These are phyloP conservation scores for Trametes versicolor DNA, from an alignment of 1,284 basidiomycete genomes.

Conservation along the genomic window DNA sequence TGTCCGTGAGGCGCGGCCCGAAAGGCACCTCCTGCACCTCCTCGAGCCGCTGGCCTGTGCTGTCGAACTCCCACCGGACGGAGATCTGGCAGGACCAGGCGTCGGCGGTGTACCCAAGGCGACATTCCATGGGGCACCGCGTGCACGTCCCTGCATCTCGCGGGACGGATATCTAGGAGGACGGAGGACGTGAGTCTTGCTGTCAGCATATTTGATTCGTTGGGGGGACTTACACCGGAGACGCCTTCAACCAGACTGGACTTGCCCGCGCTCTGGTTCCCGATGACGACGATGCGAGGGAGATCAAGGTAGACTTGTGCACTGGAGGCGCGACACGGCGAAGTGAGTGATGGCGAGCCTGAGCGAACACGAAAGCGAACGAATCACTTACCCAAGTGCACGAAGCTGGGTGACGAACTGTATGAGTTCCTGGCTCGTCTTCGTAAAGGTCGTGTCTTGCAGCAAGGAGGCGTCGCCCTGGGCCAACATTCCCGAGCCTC, in stretches of 20 bases:
- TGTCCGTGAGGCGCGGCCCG: conserved; percentile 47
- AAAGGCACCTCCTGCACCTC: conserved; percentile 49
- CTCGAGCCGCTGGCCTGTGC: conserved; percentile 32
- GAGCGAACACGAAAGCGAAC: background rate
- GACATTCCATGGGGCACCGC: conserved; percentile 43
- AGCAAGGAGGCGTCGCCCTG: conserved; percentile 7
- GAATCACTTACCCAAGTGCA: conserved; percentile 11
- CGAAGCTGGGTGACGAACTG: conserved; percentile 20
- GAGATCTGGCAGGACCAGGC: conserved; percentile 47
- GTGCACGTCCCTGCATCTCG: conserved; percentile 39
- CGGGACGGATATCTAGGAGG: conserved; percentile 35
- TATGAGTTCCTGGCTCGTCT: conserved; percentile 26
- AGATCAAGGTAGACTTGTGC: conserved; percentile 41
- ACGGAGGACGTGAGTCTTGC: background rate
- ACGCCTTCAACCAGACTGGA: conserved; percentile 59
- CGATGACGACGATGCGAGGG: conserved; percentile 42
- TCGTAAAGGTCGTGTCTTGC: conserved; percentile 29
- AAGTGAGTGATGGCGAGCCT: background rate
- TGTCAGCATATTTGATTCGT: conserved; percentile 27
- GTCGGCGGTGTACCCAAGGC: conserved; percentile 32
- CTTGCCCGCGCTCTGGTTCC: conserved; percentile 53
- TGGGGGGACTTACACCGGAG: conserved; percentile 54
- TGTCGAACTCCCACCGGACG: conserved; percentile 43
- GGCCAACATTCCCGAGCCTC: background rate
- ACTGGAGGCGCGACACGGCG: conserved; percentile 16